These are phyloP conservation scores for Pseudoturritis turrita DNA, from an alignment of 345 rosid genomes.

Conservation along the genomic window DNA sequence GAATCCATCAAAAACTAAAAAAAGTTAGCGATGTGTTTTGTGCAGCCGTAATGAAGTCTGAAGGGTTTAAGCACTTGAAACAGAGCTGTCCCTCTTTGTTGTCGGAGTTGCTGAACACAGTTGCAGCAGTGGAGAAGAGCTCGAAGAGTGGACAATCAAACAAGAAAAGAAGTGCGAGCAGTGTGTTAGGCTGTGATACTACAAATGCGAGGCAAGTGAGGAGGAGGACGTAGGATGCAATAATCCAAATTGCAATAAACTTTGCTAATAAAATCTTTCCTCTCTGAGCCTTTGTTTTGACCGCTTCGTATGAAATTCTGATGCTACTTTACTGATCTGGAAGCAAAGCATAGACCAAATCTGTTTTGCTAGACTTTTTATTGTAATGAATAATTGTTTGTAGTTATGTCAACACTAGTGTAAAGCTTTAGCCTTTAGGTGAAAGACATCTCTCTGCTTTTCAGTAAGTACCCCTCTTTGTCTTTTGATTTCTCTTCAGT, in stretches of 20 bases:
- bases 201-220: constrained; percentile 58
- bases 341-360: constrained; percentile 14
- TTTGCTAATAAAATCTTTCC: background rate
- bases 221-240: constrained; percentile 49
- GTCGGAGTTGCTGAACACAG: constrained; percentile 69
- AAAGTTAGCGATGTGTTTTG: constrained; percentile 3
- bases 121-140: constrained; percentile 70
- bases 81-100: constrained; percentile 78
- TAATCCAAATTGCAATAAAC: background rate
- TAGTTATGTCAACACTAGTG: constrained; percentile 13
- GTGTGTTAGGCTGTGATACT: constrained; percentile 57
- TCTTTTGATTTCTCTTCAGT: constrained; percentile 9
- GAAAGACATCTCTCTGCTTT: constrained; percentile 2
- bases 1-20: background rate
- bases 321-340: constrained; percentile 12
- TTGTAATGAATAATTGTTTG: constrained; percentile 6
- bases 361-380: background rate
- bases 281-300: background rate
- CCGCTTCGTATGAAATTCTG: too few species aligned
- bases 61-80: constrained; percentile 85
- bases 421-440: constrained; percentile 28
- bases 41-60: constrained; percentile 93
- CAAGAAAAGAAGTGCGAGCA: constrained; percentile 83
- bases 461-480: background rate
- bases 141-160: constrained; percentile 44